phyloP scores from a whole-genome alignment of 768 basidiomycete genomes.

The Gloeostereum incarnatum region DNA sequence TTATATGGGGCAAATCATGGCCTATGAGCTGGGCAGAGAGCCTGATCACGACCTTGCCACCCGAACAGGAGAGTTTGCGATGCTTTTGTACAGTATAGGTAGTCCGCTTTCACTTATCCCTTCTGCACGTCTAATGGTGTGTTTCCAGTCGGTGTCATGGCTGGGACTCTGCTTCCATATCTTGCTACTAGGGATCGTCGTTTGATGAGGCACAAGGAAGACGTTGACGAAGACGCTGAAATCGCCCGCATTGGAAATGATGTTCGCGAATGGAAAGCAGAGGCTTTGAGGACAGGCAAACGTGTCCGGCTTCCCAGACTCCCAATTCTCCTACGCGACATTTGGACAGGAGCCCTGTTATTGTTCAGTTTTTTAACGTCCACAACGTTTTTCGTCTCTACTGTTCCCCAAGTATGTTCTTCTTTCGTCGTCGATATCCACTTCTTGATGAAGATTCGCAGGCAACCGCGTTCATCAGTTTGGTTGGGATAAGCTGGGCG shows the following conservation, averaged over 20 bases:
- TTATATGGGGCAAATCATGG: conserved; percentile 93
- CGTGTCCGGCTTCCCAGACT: conserved; percentile 74
- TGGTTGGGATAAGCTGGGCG: conserved; percentile 93
- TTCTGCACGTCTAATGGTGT: background rate
- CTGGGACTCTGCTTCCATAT: conserved; percentile 75
- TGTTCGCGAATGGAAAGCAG: conserved; percentile 77
- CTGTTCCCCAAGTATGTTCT: conserved; percentile 53
- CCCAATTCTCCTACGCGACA: conserved; percentile 88
- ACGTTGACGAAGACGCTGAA: conserved; percentile 73
- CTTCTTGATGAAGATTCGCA: conserved; percentile 18
- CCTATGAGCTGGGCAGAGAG: conserved; percentile 59
- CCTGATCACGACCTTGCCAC: conserved; percentile 82
- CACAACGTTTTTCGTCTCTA: conserved; percentile 81
- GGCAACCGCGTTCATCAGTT: conserved; percentile 75
- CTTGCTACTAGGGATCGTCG: conserved; percentile 76
- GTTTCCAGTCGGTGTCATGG: conserved; percentile 67
- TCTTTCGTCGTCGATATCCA: background rate
- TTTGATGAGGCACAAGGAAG: conserved; percentile 60
- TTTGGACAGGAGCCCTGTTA: conserved; percentile 84
- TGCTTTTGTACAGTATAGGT: conserved; percentile 90
- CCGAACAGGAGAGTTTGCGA: conserved; percentile 77
- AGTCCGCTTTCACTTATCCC: conserved; percentile 12
- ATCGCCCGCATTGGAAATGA: conserved; percentile 56
- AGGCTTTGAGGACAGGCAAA: conserved; percentile 68
- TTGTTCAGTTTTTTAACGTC: conserved; percentile 74